These are phyloP conservation scores for Cutaneotrichosporon mucoides DNA, from an alignment of 1,284 basidiomycete species.

Conservation along the genomic window DNA sequence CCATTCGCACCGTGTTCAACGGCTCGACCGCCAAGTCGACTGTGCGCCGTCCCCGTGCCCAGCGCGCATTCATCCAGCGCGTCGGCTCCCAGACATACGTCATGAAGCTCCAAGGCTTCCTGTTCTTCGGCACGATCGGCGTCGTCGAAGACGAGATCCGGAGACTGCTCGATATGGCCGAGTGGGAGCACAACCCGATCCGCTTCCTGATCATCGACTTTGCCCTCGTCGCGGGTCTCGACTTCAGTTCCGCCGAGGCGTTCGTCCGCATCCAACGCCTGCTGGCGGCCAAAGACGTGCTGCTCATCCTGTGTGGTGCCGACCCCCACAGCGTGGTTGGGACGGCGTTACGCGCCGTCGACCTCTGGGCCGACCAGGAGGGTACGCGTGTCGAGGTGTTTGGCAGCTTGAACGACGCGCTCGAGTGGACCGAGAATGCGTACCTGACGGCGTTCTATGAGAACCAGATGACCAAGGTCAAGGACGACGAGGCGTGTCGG, in stretches of 20 bases:
- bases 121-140: slow-evolving; percentile 95
- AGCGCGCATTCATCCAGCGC: slow-evolving; percentile 82
- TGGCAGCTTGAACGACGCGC: slow-evolving; percentile 76
- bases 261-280: slow-evolving; percentile 87
- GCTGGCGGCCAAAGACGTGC: slow-evolving; percentile 68
- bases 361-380: slow-evolving; percentile 63
- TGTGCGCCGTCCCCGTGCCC: slow-evolving; percentile 80
- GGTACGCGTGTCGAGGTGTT: slow-evolving; percentile 75
- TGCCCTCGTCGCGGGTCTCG: slow-evolving; percentile 78
- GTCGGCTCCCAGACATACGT: slow-evolving; percentile 90
- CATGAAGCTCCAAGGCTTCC: slow-evolving; percentile 75
- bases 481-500: slow-evolving; percentile 10
- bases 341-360: slow-evolving; percentile 67
- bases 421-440: slow-evolving; percentile 92
- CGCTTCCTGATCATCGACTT: slow-evolving; percentile 87
- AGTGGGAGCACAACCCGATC: slow-evolving; percentile 75
- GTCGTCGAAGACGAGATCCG: slow-evolving; percentile 67
- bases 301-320: slow-evolving; percentile 86
- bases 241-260: slow-evolving; percentile 92
- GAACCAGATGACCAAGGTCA: slow-evolving; percentile 25
- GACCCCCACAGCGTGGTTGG: slow-evolving; percentile 61
- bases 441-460: slow-evolving; percentile 58
- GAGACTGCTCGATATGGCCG: slow-evolving; percentile 67
- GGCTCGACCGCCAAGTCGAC: slow-evolving; percentile 82
- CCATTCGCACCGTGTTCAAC: slow-evolving; percentile 74